Percentiles rank a stretch among this genome's conserved stretches.
Conservation (phyloP, 371 early-diverging fungal species). For the Fennellomyces sp. region DNA sequence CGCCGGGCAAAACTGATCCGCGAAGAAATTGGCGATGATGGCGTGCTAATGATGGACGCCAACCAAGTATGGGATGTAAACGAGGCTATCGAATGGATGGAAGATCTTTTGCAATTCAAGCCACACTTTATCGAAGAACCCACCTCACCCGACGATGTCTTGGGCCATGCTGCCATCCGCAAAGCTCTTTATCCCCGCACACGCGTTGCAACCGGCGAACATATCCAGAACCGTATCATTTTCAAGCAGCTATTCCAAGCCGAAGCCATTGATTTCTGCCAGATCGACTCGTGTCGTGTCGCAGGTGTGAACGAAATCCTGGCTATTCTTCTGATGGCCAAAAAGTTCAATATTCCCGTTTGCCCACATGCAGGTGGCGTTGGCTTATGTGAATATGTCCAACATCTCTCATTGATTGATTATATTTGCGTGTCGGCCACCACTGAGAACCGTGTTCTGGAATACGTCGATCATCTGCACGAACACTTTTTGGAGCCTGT, state of each 20-base stretch:
- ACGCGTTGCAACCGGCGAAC: constrained; percentile 54
- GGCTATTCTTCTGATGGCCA: constrained; percentile 55
- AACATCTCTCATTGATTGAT: constrained; percentile 54
- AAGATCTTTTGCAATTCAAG: constrained; percentile 50
- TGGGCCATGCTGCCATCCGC: constrained; percentile 55
- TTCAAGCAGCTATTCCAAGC: constrained; percentile 59
- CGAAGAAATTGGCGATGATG: constrained; percentile 52
- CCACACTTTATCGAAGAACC: constrained; percentile 60
- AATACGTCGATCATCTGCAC: constrained; percentile 55
- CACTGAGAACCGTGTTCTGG: constrained; percentile 45
- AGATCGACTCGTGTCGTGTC: constrained; percentile 56
- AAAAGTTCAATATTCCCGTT: constrained; percentile 53
- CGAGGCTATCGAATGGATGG: constrained; percentile 59
- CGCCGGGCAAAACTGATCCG: constrained; percentile 54
- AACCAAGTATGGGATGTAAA: constrained; percentile 63
- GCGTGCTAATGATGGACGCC: constrained; percentile 59
- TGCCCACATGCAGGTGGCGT: constrained; percentile 57
- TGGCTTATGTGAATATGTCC: constrained; percentile 53
- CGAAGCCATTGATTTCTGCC: constrained; percentile 54
- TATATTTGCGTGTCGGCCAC: constrained; percentile 52
- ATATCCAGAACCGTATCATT: constrained; percentile 55
- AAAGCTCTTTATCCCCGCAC: constrained; percentile 52
- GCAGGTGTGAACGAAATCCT: constrained; percentile 54
- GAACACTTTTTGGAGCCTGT: constrained; percentile 53
- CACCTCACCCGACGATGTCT: constrained; percentile 56